A percentile compares a stretch with the other conserved stretches of the same genome.
phyloP scores from a whole-genome alignment of 352 stramenopile genomes.

The Phytophthora pluvialis region DNA sequence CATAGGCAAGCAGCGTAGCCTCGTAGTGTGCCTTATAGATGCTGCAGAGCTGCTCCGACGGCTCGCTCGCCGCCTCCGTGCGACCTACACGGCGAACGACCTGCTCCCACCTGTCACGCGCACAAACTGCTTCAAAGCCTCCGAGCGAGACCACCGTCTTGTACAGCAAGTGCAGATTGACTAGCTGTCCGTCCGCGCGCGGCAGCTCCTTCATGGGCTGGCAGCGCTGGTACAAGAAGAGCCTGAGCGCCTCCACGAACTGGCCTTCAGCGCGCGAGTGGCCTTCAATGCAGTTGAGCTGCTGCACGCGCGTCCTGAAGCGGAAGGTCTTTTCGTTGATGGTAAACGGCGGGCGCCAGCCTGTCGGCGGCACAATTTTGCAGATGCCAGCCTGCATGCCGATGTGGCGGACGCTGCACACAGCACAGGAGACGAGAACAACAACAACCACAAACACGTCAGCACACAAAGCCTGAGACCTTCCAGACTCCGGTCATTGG shows the following conservation, averaged over 20 bases:
- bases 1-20: constrained; percentile 55
- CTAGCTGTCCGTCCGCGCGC: constrained; percentile 69
- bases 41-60: constrained; percentile 51
- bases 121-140: constrained; percentile 57
- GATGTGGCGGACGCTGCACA: constrained; percentile 82
- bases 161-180: constrained; percentile 77
- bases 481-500: not conserved
- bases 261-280: constrained; percentile 80
- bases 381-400: constrained; percentile 96
- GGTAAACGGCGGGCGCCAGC: constrained; percentile 92
- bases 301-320: constrained; percentile 97
- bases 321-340: constrained; percentile 87
- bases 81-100: constrained; percentile 69
- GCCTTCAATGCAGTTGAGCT: constrained; percentile 92
- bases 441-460: not conserved
- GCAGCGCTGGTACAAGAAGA: constrained; percentile 83
- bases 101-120: constrained; percentile 48
- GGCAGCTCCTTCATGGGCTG: constrained; percentile 83
- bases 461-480: not conserved
- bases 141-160: constrained; percentile 63
- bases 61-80: constrained; percentile 53
- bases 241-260: constrained; percentile 80
- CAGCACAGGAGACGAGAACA: not conserved
- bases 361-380: constrained; percentile 97
- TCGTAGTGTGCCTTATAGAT: constrained; percentile 68